Percentiles rank a stretch among this genome's conserved stretches.
phyloP scores from a whole-genome alignment of 2,329 filamentous ascomycete genomes.

The Cladosporium austrohemisphaericum region DNA sequence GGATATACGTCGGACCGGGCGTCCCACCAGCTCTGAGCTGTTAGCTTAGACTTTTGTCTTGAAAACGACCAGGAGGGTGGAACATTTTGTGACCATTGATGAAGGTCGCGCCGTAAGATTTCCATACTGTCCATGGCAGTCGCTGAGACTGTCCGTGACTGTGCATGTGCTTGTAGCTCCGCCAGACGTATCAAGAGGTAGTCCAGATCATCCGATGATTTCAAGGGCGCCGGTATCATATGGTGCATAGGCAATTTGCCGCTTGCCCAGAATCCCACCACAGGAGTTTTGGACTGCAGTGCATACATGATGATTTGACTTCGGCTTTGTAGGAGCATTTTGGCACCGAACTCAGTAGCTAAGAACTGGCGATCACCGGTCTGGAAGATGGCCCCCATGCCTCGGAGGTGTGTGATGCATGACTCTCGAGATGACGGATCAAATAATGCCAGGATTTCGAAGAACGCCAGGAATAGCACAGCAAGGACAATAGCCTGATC shows the following conservation, averaged over 20 bases:
- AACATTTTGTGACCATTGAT: no score
- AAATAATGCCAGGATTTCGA: not conserved
- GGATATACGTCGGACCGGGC: no score
- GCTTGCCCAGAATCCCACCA: not conserved
- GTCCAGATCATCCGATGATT: not conserved
- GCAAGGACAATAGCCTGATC: not conserved
- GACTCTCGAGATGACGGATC: not conserved
- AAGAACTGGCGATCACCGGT: not conserved
- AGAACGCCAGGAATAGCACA: not conserved
- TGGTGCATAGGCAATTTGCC: not conserved
- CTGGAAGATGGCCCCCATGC: not conserved
- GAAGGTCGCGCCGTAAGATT: no score
- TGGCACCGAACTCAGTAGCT: not conserved
- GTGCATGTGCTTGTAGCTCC: not conserved
- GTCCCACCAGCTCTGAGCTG: no score
- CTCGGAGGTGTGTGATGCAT: not conserved
- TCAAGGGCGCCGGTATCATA: not conserved
- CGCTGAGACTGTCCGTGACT: no score
- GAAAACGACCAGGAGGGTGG: no score
- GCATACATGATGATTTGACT: not conserved
- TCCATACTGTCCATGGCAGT: no score
- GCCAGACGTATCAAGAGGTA: not conserved
- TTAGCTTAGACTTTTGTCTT: no score
- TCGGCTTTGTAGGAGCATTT: not conserved
- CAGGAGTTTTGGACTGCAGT: not conserved